Percentiles rank a stretch among this genome's conserved stretches.
These are phyloP conservation scores for Coffea humblotiana DNA, from an alignment of 305 asterid genomes.

Conservation along the genomic window DNA sequence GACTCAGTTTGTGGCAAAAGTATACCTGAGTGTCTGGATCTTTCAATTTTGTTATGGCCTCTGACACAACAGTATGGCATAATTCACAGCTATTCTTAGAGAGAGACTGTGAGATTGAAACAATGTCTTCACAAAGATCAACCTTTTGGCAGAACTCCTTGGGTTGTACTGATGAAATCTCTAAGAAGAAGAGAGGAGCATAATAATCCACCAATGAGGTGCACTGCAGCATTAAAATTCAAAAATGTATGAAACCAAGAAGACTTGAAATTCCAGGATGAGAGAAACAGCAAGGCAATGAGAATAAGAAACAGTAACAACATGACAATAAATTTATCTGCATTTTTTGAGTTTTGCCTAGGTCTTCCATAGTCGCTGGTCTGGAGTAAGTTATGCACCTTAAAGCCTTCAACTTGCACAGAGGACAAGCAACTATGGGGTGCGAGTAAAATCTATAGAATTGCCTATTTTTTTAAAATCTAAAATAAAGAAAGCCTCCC, in stretches of 20 bases:
- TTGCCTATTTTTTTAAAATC: background rate
- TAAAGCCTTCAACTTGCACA: background rate
- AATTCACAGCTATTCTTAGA: conserved; percentile 63
- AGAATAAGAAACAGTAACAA: background rate
- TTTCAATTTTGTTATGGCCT: conserved; percentile 70
- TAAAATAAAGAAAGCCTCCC: background rate
- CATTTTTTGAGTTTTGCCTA: background rate
- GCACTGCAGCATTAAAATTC: conserved; percentile 55
- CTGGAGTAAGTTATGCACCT: background rate
- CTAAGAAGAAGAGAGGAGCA: conserved; percentile 79
- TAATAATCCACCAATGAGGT: conserved; percentile 79
- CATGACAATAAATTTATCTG: background rate
- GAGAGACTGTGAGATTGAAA: conserved; percentile 33
- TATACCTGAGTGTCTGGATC: conserved; percentile 94
- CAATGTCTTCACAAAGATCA: conserved; percentile 53
- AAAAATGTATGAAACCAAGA: background rate
- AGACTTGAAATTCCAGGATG: background rate
- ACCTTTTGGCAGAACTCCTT: conserved; percentile 59
- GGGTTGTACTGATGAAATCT: conserved; percentile 53
- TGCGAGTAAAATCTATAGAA: background rate
- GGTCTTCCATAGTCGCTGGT: background rate
- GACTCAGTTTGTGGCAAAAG: conserved; percentile 5
- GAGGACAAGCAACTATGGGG: background rate
- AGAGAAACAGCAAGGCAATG: background rate
- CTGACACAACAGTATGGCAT: conserved; percentile 66